These are phyloP conservation scores for Penicillium sp. DNA, from an alignment of 2,329 filamentous ascomycete species.

Conservation along the genomic window DNA sequence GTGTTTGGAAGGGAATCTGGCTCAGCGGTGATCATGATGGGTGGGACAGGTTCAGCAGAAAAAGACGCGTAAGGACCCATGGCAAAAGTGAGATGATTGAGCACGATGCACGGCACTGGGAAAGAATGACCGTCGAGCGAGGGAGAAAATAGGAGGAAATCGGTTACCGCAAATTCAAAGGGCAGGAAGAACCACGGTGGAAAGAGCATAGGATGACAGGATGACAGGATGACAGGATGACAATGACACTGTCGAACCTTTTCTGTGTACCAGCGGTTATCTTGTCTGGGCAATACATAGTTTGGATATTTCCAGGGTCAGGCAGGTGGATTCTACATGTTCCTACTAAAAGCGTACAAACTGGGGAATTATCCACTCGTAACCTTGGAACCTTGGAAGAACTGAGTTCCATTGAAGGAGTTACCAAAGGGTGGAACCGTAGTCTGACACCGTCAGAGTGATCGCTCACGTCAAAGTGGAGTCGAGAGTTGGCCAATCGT, in stretches of 20 bases:
- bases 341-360: not conserved
- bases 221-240: not conserved
- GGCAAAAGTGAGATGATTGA: not conserved
- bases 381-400: not conserved
- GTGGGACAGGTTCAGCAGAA: conserved; percentile 3
- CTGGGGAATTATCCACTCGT: not conserved
- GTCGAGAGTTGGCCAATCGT: no score
- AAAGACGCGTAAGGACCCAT: not conserved
- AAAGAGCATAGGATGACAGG: not conserved
- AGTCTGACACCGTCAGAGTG: no score
- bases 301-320: not conserved
- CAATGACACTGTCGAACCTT: not conserved
- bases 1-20: not conserved
- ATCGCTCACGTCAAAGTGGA: no score
- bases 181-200: not conserved
- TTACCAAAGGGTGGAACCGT: no score
- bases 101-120: not conserved
- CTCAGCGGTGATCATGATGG: conserved; percentile 8
- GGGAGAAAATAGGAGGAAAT: not conserved
- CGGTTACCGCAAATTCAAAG: not conserved
- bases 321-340: not conserved
- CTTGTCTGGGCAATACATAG: no score
- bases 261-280: not conserved
- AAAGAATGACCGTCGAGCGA: not conserved
- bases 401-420: no score